These are phyloP conservation scores for Dioscorea zingiberensis DNA, from an alignment of 106 monocot genomes.

Conservation along the genomic window DNA sequence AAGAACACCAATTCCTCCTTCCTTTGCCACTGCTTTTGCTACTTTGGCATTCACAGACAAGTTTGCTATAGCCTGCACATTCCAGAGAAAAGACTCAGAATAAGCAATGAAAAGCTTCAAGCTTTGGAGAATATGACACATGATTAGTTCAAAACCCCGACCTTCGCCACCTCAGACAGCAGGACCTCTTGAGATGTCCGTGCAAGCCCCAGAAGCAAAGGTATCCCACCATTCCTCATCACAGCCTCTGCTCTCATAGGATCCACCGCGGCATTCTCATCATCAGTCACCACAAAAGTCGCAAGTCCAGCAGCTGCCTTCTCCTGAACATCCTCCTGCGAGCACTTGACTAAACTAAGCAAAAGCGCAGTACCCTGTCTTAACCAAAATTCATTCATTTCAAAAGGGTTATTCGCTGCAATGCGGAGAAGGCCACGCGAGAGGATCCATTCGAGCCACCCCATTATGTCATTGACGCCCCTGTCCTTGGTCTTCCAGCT, in stretches of 20 bases:
- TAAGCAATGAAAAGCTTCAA: constrained; percentile 2
- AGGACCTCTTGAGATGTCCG: constrained; percentile 68
- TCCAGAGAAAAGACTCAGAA: neutral
- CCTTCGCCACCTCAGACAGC: constrained; percentile 96
- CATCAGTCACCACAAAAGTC: constrained; percentile 91
- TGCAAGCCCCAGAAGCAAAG: constrained; percentile 76
- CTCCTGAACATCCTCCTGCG: constrained; percentile 92
- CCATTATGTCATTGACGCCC: constrained; percentile 48
- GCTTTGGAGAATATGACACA: neutral
- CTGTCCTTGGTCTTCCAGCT: constrained; percentile 29
- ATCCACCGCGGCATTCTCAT: constrained; percentile 81
- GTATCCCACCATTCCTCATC: constrained; percentile 82
- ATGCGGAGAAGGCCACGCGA: constrained; percentile 67
- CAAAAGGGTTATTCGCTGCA: constrained; percentile 61
- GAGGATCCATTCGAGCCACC: constrained; percentile 86
- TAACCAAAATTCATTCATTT: constrained; percentile 77
- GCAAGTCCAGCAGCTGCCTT: constrained; percentile 85
- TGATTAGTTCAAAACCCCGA: constrained; percentile 9
- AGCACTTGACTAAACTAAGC: constrained; percentile 56
- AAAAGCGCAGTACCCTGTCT: constrained; percentile 65
- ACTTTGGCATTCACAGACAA: constrained; percentile 96
- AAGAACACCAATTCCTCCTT: constrained; percentile 77
- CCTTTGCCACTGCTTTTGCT: constrained; percentile 93
- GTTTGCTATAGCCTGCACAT: constrained; percentile 86
- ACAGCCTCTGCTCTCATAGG: constrained; percentile 77